phyloP scores from a whole-genome alignment of 2,329 filamentous ascomycete genomes.

The Pseudocercospora fijiensis region DNA sequence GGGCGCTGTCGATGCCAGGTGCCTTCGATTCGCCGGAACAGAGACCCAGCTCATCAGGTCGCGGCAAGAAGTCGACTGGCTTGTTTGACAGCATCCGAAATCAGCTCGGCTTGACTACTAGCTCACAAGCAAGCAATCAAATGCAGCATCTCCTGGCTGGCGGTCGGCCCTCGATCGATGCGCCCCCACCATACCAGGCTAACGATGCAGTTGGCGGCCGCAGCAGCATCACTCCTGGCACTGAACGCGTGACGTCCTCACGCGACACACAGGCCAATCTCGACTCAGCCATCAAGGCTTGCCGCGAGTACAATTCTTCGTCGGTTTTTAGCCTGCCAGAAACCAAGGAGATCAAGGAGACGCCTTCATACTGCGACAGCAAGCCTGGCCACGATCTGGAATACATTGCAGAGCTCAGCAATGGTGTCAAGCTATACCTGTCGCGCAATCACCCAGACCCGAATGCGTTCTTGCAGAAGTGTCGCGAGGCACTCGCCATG shows the following conservation, averaged over 20 bases:
- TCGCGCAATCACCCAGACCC: slow-evolving; percentile 55
- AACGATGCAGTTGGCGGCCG: slow-evolving; percentile 26
- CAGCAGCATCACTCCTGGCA: slow-evolving; percentile 27
- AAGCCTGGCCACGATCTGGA: slow-evolving; percentile 70
- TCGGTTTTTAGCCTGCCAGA: slow-evolving; percentile 70
- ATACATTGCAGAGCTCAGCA: slow-evolving; percentile 67
- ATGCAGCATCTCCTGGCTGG: slow-evolving; percentile 35
- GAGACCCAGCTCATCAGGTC: slow-evolving; percentile 22
- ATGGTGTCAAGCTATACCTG: slow-evolving; percentile 73
- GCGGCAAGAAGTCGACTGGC: slow-evolving; percentile 49
- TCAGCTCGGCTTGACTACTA: slow-evolving; percentile 47
- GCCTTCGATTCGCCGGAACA: slow-evolving; percentile 67
- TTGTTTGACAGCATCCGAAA: slow-evolving; percentile 69
- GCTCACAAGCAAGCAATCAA: slow-evolving; percentile 43
- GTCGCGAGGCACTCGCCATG: slow-evolving; percentile 62
- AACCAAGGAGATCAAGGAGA: slow-evolving; percentile 71
- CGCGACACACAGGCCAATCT: slow-evolving; percentile 66
- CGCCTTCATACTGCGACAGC: slow-evolving; percentile 80
- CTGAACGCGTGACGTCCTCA: slow-evolving; percentile 42
- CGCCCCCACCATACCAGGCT: slow-evolving; percentile 39
- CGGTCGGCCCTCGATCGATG: slow-evolving; percentile 22
- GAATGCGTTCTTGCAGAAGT: slow-evolving; percentile 59
- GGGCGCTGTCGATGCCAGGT: slow-evolving; percentile 64
- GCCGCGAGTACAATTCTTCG: slow-evolving; percentile 72
- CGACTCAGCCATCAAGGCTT: slow-evolving; percentile 73